Conservation (phyloP, 495 filamentous ascomycete species). For the Cercophora scortea region DNA sequence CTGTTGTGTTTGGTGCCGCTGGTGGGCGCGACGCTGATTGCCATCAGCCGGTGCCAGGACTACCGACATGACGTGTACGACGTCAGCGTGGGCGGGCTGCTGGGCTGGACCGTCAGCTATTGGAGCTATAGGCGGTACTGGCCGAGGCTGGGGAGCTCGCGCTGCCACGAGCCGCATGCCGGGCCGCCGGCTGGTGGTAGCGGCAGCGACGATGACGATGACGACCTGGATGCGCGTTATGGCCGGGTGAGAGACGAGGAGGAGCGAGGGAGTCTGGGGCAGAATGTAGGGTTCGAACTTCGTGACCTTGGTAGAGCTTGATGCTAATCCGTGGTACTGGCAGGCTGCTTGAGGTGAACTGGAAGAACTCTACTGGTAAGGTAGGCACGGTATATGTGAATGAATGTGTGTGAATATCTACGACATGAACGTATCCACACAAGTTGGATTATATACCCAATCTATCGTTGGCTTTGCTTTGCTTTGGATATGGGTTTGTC, state of each 20-base stretch:
- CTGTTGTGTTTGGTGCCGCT: slow-evolving; percentile 63
- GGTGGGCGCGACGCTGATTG: slow-evolving; percentile 76
- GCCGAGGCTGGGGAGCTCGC: slow-evolving; percentile 38
- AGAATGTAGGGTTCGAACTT: slow-evolving; percentile 25
- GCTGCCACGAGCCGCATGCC: slow-evolving; percentile 45
- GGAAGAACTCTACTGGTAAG: too few relatives aligned
- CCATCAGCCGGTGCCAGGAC: slow-evolving; percentile 85
- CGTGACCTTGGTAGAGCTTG: slow-evolving; percentile 3
- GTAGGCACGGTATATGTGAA: too few relatives aligned
- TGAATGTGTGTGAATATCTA: too few relatives aligned
- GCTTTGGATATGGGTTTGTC: too few relatives aligned
- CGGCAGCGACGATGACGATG: neutral
- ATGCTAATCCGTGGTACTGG: slow-evolving; percentile 14
- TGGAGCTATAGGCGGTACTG: slow-evolving; percentile 73
- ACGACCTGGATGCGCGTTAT: slow-evolving; percentile 7
- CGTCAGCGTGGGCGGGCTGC: slow-evolving; percentile 65
- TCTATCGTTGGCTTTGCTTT: too few relatives aligned
- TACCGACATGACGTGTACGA: slow-evolving; percentile 95
- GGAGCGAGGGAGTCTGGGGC: slow-evolving; percentile 11
- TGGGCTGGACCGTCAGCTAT: slow-evolving; percentile 68
- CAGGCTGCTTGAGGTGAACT: neutral
- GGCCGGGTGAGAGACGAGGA: slow-evolving; percentile 27
- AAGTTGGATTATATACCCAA: neutral
- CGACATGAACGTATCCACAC: neutral
- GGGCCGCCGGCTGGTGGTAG: slow-evolving; percentile 15